Evolutionary conservation across 1,139 yeast species (phyloP).

Genomic region (Trichomonascaceae sp.): DNA sequence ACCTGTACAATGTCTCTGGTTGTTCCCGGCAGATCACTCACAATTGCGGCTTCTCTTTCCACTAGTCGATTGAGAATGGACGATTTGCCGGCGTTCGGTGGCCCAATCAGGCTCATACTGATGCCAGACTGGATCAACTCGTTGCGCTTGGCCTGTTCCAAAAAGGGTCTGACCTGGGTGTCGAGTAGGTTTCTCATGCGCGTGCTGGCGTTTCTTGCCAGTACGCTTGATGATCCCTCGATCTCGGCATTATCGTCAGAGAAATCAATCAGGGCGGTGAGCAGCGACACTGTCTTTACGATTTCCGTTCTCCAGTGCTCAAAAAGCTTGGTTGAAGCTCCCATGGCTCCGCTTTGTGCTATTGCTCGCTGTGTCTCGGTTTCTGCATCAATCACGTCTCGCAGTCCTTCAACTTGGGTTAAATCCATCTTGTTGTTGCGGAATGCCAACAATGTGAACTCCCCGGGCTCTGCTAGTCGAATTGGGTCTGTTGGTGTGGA

Average conservation of each 20-base stretch:
- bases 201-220: conserved; percentile 35
- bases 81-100: conserved; percentile 96
- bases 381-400: conserved; percentile 86
- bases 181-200: conserved; percentile 31
- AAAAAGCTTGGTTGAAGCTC: conserved; percentile 45
- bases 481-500: conserved; percentile 25
- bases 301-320: conserved; percentile 54
- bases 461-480: conserved; percentile 86
- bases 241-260: conserved; percentile 84
- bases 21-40: conserved; percentile 86
- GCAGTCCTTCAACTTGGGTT: conserved; percentile 82
- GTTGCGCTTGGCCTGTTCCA: conserved; percentile 42
- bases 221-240: conserved; percentile 35
- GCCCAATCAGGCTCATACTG: conserved; percentile 63
- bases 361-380: conserved; percentile 78
- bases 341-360: conserved; percentile 61
- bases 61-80: conserved; percentile 65
- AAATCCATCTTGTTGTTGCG: conserved; percentile 53
- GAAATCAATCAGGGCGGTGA: conserved; percentile 86
- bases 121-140: conserved; percentile 65
- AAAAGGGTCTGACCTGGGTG: conserved; percentile 29
- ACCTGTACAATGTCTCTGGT: conserved; percentile 83
- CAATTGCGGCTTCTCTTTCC: conserved; percentile 77
- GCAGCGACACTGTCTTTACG: conserved; percentile 52
- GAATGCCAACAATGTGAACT: conserved; percentile 77